These are phyloP conservation scores for Rhizopogon vinicolor DNA, from an alignment of 768 basidiomycete genomes.

Conservation along the genomic window DNA sequence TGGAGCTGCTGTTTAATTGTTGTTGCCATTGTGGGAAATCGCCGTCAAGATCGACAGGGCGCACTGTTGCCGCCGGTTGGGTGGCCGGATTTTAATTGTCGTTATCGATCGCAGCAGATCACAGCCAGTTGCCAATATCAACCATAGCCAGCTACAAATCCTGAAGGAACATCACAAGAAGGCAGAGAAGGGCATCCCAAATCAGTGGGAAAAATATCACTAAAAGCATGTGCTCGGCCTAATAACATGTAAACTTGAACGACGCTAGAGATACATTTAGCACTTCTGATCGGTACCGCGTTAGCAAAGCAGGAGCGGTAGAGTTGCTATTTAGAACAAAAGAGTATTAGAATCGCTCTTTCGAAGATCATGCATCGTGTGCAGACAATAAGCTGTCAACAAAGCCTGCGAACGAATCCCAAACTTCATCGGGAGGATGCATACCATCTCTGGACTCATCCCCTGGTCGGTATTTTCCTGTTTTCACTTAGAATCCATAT, in stretches of 20 bases:
- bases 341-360: not conserved
- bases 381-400: slow-evolving; percentile 32
- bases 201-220: not conserved
- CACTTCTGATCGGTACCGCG: slow-evolving; percentile 4
- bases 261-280: not conserved
- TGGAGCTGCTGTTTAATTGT: not conserved
- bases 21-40: slow-evolving; percentile 1
- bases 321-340: not conserved
- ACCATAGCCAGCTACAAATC: not conserved
- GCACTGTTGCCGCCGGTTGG: slow-evolving; percentile 5
- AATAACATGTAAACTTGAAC: not conserved
- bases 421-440: slow-evolving; percentile 48
- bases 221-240: not conserved
- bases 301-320: slow-evolving; percentile 18
- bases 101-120: slow-evolving; percentile 1
- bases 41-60: slow-evolving; percentile 7
- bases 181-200: not conserved
- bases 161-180: not conserved
- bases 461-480: slow-evolving; percentile 65
- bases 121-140: not conserved
- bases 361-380: not conserved
- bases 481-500: slow-evolving; percentile 39
- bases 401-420: slow-evolving; percentile 48
- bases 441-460: slow-evolving; percentile 42
- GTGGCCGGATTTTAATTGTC: not conserved